Base-by-base conservation (phyloP, 2,329 filamentous ascomycete species). In the Colletotrichum tanaceti region DNA sequence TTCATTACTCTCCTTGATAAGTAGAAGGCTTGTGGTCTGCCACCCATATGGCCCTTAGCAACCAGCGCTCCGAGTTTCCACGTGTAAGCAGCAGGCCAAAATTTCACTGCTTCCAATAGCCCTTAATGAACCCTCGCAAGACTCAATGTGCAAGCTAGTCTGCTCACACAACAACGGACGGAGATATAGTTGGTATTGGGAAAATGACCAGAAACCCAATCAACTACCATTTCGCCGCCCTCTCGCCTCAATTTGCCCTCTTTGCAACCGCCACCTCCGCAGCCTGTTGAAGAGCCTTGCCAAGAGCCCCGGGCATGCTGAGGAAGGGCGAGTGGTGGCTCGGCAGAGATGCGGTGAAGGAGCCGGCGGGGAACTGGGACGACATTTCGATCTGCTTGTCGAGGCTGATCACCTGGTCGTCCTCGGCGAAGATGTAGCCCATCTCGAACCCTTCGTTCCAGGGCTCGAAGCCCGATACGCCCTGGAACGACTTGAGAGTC, bases 371-470 rank as follows among this genome's bases (percentile, higher is more conserved):
- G 52, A 73, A 74, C 47, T 68, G 74, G n/a, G 73, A 73, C 41
- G 73, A 73, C 70, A 75, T 72, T 5, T 64, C 60, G 3, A 70
- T 49, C 28, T 76, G 74, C 1, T 70, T 61, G 0, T 58, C 53
- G 3, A 4, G 71, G 63, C 1, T 75, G 20, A 9, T 28, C 5
- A 70, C 74, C n/a, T 74, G 65, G 58, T 75, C 75, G 0, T 73
- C 49, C 4, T 74, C 72, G 24, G 71, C 71, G n/a, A 72, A 72
- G 44, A 76, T 70, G 63, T 73, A 76, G 44, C 72, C 71, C 43
- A 65, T 71, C n/a, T 72, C 68, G 4, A 76, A 72, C 3, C 73
- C 71, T 14, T 73, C 70, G 16, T 73, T 70, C 74, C 75, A 76
- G 1, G 75, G 73, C 47, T 75, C 75, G 9, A 73, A 73, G 9